Evolutionary conservation across 768 basidiomycete genomes (phyloP).

Genomic region (Termitomyces sp.): DNA sequence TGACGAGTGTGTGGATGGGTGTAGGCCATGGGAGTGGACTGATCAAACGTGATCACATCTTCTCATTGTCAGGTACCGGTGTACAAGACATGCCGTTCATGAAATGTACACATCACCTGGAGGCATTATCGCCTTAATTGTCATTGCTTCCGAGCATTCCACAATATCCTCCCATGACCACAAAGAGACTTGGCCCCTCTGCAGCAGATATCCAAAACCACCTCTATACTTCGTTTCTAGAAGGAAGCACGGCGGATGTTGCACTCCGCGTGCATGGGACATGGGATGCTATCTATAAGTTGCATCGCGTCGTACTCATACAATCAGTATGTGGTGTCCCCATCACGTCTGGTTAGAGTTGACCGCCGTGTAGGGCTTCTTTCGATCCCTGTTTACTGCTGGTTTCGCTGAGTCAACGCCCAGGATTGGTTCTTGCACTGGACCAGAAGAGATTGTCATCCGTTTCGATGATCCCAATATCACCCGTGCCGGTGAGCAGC

Average conservation of each 20-base stretch:
- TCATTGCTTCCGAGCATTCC: background rate
- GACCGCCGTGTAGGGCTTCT: slow-evolving; percentile 60
- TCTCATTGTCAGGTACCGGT: background rate
- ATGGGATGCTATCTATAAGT: slow-evolving; percentile 65
- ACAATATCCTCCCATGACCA: slow-evolving; percentile 14
- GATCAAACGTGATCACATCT: background rate
- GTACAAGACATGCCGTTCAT: background rate
- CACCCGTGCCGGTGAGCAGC: slow-evolving; percentile 67
- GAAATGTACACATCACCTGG: background rate
- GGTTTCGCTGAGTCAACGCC: slow-evolving; percentile 63
- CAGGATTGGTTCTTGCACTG: slow-evolving; percentile 19
- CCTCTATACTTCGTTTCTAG: slow-evolving; percentile 68
- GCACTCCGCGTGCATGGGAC: slow-evolving; percentile 61
- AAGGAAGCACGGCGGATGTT: slow-evolving; percentile 73
- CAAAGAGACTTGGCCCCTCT: slow-evolving; percentile 38
- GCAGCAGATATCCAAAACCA: slow-evolving; percentile 64
- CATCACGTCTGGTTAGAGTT: background rate
- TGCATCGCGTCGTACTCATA: slow-evolving; percentile 84
- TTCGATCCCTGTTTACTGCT: slow-evolving; percentile 78
- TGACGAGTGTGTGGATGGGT: slow-evolving; percentile 61
- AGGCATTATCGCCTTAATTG: background rate
- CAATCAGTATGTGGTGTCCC: slow-evolving; percentile 58
- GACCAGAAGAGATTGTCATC: slow-evolving; percentile 56
- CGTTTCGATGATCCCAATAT: slow-evolving; percentile 84
- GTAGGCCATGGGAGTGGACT: slow-evolving; percentile 36